These are phyloP conservation scores for Schoenoplectus triqueter DNA, from an alignment of 202 grass and related monocot species.

Conservation along the genomic window DNA sequence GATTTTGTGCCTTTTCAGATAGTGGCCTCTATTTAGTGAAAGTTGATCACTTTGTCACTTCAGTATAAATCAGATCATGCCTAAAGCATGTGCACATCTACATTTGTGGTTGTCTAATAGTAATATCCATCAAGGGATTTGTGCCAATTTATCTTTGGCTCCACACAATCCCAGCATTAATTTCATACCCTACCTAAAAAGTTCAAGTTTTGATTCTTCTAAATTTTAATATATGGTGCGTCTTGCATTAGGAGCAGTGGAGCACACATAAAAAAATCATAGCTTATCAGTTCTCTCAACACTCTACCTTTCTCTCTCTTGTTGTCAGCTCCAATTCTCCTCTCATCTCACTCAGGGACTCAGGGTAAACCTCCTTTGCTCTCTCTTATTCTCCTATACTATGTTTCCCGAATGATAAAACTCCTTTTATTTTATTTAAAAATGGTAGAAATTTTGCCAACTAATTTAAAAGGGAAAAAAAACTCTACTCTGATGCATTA, in stretches of 20 bases:
- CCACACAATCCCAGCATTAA: neutral
- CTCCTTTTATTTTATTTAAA: neutral
- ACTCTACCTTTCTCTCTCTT: neutral
- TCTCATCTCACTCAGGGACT: neutral
- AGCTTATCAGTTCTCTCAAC: neutral
- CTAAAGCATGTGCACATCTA: neutral
- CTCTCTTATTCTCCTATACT: neutral
- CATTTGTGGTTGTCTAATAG: neutral
- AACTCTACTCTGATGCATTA: neutral
- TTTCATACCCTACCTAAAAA: neutral
- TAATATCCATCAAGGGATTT: neutral
- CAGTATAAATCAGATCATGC: neutral
- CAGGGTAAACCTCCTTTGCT: neutral
- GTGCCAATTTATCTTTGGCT: neutral
- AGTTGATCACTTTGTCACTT: neutral
- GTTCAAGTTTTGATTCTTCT: neutral
- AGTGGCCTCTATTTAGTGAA: slow-evolving; percentile 26
- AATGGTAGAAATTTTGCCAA: neutral
- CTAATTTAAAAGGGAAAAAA: neutral
- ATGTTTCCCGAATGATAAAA: neutral
- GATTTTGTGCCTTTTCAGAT: neutral
- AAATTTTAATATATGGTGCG: neutral
- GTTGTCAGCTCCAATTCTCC: no score
- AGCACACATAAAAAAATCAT: neutral
- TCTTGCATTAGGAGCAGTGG: neutral